Evolutionary conservation across 495 filamentous ascomycete genomes (phyloP), one percentile per base, ranked within the genome.

Genomic region (Xylaria grammica): DNA sequence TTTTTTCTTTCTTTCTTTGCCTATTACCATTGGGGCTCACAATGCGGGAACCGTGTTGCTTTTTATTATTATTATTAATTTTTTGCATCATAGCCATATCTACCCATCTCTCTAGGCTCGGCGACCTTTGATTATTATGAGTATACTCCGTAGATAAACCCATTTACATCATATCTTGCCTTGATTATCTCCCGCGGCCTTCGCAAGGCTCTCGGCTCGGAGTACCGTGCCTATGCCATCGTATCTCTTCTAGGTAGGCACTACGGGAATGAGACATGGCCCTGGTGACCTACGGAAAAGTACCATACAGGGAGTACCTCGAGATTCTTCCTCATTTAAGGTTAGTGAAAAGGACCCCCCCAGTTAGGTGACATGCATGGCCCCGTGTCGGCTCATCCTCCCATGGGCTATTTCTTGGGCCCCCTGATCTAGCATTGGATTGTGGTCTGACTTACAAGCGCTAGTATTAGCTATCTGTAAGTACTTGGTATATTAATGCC

Each of bases 301-400:
- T 64, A 64, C 62, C 62, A 51, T 64, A 64, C 62, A 64, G 52
- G 40, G 38, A 42, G 30, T 45, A 48, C 52, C 27, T 64, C 10
- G 62, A 50, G 53, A 32, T 64, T 64, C 53, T 44, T 51, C 27
- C 32, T 51, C 53, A 34, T 57, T 58, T 64, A 58, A 64, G 62
- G 40, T 58, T 64, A 64, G 46, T 40, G 36, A 26, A 22, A 36
- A 30, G 20, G 38, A 38, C 26, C 46, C 56, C n/a, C 50, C 64
- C 65, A 55, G 67, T 65, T 67, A 60, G 69, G 69, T 63, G 63
- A 70, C 65, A 72, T 68, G 60, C 72, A 72, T 74, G 65, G 69
- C 72, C 72, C 72, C 72, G 69, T 70, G 71, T 74, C 72, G 64
- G 62, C 58, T 68, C 71, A 60, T 61, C 63, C 66, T 74, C 67